Base-by-base conservation (phyloP, 331 rosid species). In the Malus hybrid region DNA sequence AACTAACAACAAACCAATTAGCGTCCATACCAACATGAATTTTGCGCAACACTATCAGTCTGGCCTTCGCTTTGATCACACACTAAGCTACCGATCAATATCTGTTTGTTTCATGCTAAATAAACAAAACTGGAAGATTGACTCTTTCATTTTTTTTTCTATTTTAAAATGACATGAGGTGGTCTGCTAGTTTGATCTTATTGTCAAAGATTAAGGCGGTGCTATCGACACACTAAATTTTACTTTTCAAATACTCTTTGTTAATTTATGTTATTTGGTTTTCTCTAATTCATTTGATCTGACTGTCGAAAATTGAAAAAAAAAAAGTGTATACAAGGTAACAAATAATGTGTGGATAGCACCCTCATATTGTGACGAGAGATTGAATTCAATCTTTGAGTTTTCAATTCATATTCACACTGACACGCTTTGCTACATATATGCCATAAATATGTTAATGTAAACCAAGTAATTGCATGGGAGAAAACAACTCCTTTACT, bases 401-500 rank as follows among this genome's bases (percentile, higher is more conserved):
- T 39, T 39, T 39, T 39, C 11, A 39, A 39, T 39, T 34, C 39
- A 34, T 57, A 80, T 57, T 79, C 80, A 82, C 83, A 78, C 69
- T 24, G 24, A 24, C 24, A 24, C 24, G 50, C 71, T 72, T 72
- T 4, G 7, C 54, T 59, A 73, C 22, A 36, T 36, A 39, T 39
- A 52, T 29, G 46, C 36, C 64, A 70, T 71, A 73, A 22, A 65
- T 52, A 46, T 50, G 75, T 65, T 9, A 85, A 80, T 55, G 75
- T 81, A 86, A 86, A 83, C 86, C 65, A 83, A 82, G 82, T 56
- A 56, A 7, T 67, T 77, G 84, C 90, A 86, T 83, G 78, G 90
- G 78, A 86, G 83, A 74, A 82, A 79, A 85, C 90, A 92, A 28
- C 87, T 74, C 36, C 44, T 39, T 39, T 34, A 88, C 96, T 88